A percentile compares a stretch with the other conserved stretches of the same genome.
These are phyloP conservation scores for Solanum hybrid DNA, from an alignment of 305 asterid species.

Conservation along the genomic window DNA sequence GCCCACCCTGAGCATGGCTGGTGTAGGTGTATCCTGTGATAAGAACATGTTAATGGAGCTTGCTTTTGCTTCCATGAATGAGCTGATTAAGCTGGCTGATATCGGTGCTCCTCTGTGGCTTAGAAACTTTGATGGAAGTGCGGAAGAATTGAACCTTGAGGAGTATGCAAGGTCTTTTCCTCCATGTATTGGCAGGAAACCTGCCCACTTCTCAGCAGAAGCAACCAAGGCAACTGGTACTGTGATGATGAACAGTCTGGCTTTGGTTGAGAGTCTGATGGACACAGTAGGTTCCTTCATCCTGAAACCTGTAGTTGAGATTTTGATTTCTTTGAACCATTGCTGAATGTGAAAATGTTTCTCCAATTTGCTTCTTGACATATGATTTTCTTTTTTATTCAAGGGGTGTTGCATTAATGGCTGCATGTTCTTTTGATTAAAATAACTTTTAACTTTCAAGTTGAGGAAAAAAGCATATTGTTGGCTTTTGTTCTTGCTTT, in stretches of 20 bases:
- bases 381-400: not conserved
- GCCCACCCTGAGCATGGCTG: conserved; percentile 16
- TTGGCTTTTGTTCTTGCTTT: not conserved
- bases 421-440: not conserved
- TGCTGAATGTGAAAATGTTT: not conserved
- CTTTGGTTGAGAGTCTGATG: conserved; percentile 42
- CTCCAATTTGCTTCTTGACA: not conserved
- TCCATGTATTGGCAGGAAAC: conserved; percentile 30
- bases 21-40: conserved; percentile 29
- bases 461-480: not conserved
- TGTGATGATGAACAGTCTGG: conserved; percentile 24
- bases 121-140: conserved; percentile 34
- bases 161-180: conserved; percentile 38
- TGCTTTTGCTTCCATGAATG: conserved; percentile 62
- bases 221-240: conserved; percentile 40
- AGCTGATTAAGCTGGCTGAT: conserved; percentile 61
- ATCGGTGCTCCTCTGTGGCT: conserved; percentile 58
- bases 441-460: not conserved
- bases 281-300: conserved; percentile 25
- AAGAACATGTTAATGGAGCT: conserved; percentile 42
- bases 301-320: not conserved
- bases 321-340: not conserved
- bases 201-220: conserved; percentile 17
- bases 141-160: conserved; percentile 48
- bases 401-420: not conserved